Evolutionary conservation across 441 rosid species (phyloP).

Genomic region (Pelargonium myrrhifolium): DNA sequence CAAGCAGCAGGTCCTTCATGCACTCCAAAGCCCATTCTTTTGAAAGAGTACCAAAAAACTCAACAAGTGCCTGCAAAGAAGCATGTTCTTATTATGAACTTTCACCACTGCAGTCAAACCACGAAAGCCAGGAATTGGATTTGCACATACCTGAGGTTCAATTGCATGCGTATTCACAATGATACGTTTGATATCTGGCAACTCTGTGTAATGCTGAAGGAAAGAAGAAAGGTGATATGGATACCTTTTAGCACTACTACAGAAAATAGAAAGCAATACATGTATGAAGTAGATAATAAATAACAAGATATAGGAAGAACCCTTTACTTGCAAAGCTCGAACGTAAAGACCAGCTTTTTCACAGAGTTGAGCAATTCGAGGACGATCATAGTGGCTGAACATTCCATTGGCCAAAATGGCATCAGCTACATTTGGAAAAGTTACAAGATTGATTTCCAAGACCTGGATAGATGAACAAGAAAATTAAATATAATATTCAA

Average conservation of each 20-base stretch:
- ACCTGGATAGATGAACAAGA: constrained; percentile 60
- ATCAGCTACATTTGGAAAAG: constrained; percentile 42
- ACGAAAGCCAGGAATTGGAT: constrained; percentile 16
- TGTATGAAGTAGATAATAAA: constrained; percentile 1
- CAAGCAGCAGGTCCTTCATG: constrained; percentile 94
- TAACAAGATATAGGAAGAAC: constrained; percentile 11
- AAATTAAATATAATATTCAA: too few relatives aligned
- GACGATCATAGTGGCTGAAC: constrained; percentile 29
- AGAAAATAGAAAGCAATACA: too few relatives aligned
- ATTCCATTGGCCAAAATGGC: constrained; percentile 29
- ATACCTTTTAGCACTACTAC: constrained; percentile 5
- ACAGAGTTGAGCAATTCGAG: constrained; percentile 26
- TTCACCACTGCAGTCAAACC: constrained; percentile 4
- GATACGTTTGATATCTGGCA: constrained; percentile 93
- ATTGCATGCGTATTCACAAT: constrained; percentile 97
- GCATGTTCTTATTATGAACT: neutral
- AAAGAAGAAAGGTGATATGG: constrained; percentile 11
- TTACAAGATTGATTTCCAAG: constrained; percentile 93
- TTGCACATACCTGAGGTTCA: constrained; percentile 78
- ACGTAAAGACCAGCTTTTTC: constrained; percentile 40
- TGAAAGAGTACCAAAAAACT: constrained; percentile 95
- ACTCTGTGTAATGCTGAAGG: constrained; percentile 88
- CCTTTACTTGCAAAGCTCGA: constrained; percentile 73
- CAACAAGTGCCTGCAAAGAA: constrained; percentile 74
- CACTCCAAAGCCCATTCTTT: constrained; percentile 99